These are phyloP conservation scores for Eucalyptus sp. DNA, from an alignment of 345 rosid species.

Conservation along the genomic window DNA sequence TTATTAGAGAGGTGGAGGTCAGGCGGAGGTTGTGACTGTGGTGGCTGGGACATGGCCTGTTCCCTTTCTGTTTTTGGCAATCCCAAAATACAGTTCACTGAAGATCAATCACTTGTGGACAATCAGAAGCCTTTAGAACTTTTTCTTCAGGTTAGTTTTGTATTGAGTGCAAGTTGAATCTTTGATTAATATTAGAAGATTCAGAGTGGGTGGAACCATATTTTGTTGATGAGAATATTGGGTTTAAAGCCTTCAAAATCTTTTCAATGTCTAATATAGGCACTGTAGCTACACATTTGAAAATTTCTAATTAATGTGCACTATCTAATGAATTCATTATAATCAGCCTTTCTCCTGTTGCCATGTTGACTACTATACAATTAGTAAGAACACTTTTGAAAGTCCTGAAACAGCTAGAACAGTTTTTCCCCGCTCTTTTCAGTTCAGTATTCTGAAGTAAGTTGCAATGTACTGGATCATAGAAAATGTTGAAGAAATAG, in stretches of 20 bases:
- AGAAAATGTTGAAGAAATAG: background rate
- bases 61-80: constrained; percentile 63
- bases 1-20: constrained; percentile 81
- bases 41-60: constrained; percentile 99
- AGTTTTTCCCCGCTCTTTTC: too few species aligned
- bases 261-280: background rate
- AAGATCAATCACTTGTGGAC: constrained; percentile 34
- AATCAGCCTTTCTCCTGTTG: background rate
- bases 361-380: background rate
- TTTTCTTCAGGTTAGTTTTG: constrained; percentile 43
- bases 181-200: background rate
- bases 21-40: constrained; percentile 96
- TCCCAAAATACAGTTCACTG: constrained; percentile 26
- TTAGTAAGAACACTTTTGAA: background rate
- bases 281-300: background rate
- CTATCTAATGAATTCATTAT: background rate
- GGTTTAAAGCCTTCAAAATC: background rate
- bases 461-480: background rate
- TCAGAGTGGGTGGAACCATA: background rate
- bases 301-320: background rate
- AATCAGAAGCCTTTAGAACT: constrained; percentile 47
- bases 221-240: background rate
- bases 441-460: background rate
- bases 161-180: background rate
- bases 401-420: background rate